A percentile compares a stretch with the other conserved stretches of the same genome.
Evolutionary conservation across 2,329 filamentous ascomycete genomes (phyloP).

Genomic region (Alternaria conjuncta): DNA sequence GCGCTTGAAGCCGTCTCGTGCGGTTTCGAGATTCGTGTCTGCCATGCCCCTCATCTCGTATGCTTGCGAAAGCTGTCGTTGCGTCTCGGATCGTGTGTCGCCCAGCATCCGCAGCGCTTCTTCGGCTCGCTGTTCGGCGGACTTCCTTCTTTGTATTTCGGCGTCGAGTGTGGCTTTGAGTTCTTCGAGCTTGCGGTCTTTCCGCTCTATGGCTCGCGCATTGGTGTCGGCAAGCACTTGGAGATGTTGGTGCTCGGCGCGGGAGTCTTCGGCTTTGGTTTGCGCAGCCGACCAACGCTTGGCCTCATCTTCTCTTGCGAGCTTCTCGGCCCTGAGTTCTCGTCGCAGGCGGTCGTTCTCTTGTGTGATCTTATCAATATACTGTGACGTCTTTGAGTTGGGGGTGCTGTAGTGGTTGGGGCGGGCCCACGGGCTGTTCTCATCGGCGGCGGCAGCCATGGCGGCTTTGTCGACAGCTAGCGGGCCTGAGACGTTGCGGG

Average conservation of each 20-base stretch:
- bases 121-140: constrained; percentile 66
- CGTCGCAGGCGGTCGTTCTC: constrained; percentile 80
- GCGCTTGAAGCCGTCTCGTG: constrained; percentile 74
- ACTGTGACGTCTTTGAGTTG: constrained; percentile 47
- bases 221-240: constrained; percentile 74
- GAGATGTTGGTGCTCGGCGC: constrained; percentile 72
- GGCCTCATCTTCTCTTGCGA: constrained; percentile 70
- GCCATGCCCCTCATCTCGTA: constrained; percentile 58
- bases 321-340: constrained; percentile 59
- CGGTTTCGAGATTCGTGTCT: constrained; percentile 67
- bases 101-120: constrained; percentile 70
- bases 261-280: constrained; percentile 72
- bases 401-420: constrained; percentile 38
- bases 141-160: constrained; percentile 67
- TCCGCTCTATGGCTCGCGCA: constrained; percentile 71
- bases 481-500: constrained; percentile 41
- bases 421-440: constrained; percentile 35
- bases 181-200: constrained; percentile 76
- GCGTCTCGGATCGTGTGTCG: constrained; percentile 64
- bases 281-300: constrained; percentile 71
- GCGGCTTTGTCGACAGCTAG: constrained; percentile 37
- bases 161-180: constrained; percentile 68
- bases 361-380: constrained; percentile 78
- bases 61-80: constrained; percentile 67
- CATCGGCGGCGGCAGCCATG: constrained; percentile 29